phyloP scores from a whole-genome alignment of 169 alveolate genomes.

The Cryptosporidium felis region DNA sequence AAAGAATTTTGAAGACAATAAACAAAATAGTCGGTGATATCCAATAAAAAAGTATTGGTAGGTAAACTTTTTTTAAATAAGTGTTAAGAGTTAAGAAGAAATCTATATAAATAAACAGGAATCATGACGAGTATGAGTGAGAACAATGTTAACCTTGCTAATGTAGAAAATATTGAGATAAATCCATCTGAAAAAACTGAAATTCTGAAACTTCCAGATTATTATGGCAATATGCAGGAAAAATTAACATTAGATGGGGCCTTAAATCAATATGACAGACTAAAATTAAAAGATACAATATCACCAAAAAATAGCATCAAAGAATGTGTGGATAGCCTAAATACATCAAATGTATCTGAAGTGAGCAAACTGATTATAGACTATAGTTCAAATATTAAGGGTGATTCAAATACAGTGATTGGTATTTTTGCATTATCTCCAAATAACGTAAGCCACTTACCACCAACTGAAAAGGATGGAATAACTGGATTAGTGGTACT shows the following conservation, averaged over 20 bases:
- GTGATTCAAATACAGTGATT: neutral
- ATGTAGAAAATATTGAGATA: neutral
- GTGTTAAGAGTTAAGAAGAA: neutral
- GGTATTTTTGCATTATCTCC: conserved; percentile 66
- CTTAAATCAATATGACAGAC: conserved; percentile 18
- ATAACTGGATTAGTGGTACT: conserved; percentile 17
- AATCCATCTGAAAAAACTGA: neutral
- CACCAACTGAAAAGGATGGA: conserved; percentile 70
- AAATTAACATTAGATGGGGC: conserved; percentile 40
- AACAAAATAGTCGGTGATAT: neutral
- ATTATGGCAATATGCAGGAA: conserved; percentile 41
- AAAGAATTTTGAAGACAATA: neutral
- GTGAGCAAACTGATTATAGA: conserved; percentile 13
- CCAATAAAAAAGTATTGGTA: neutral
- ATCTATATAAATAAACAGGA: too few relatives aligned
- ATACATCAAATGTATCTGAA: neutral
- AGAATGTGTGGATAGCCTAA: conserved; percentile 1
- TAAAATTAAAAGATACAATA: conserved; percentile 40
- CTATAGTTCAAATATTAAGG: neutral
- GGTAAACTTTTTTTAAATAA: neutral
- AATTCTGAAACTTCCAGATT: neutral
- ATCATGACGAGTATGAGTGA: neutral
- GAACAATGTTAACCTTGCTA: neutral
- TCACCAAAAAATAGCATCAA: conserved; percentile 48
- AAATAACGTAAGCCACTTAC: conserved; percentile 50